Percentiles rank a stretch among this genome's conserved stretches.
phyloP scores from a whole-genome alignment of 192 early-diverging fungal species.

The Entomortierella lignicola region DNA sequence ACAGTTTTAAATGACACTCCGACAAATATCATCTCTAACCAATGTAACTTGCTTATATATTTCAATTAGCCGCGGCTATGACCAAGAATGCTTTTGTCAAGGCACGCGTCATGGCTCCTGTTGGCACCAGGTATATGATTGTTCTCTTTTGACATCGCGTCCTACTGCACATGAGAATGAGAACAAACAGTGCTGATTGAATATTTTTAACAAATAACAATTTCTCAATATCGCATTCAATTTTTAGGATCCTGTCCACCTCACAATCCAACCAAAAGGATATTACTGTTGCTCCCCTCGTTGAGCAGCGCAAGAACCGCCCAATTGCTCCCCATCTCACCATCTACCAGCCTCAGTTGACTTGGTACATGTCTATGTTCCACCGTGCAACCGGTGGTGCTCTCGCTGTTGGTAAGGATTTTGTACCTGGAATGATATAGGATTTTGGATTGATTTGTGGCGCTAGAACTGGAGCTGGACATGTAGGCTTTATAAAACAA shows the following conservation, averaged over 20 bases:
- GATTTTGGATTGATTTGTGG: no score
- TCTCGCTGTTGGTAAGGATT: constrained; percentile 70
- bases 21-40: background rate
- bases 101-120: constrained; percentile 44
- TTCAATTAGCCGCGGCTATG: constrained; percentile 23
- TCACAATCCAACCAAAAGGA: constrained; percentile 38
- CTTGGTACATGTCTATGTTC: constrained; percentile 78
- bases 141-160: no score
- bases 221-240: background rate
- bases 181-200: no score
- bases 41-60: no score
- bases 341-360: constrained; percentile 94
- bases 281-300: constrained; percentile 47
- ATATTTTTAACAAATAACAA: no score
- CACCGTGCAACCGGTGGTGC: constrained; percentile 84
- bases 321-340: constrained; percentile 86
- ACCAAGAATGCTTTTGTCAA: constrained; percentile 30
- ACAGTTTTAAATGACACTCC: background rate
- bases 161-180: no score
- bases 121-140: constrained; percentile 39
- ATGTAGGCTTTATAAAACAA: background rate
- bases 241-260: constrained; percentile 46
- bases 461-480: background rate
- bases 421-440: background rate
- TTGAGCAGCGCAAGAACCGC: constrained; percentile 69